Evolutionary conservation across 768 basidiomycete species (phyloP), one percentile per base, ranked within the genome.

Genomic region (Porphyrellus cyaneotinctus): DNA sequence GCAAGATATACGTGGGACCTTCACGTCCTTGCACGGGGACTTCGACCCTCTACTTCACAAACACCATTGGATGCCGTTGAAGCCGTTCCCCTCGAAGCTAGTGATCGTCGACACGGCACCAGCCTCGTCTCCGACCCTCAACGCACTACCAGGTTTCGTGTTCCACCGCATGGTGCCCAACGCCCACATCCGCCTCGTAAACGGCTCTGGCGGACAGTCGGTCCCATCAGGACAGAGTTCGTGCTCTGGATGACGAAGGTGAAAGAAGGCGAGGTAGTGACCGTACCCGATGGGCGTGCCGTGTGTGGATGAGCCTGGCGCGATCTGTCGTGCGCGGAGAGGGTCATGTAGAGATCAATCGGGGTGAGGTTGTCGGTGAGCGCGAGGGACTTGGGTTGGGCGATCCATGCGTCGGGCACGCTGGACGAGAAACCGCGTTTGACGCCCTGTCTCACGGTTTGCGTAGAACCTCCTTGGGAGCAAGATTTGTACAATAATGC

Each of bases 101-200:
- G 61, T 70, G 33, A 88, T 74, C 26, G 68, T 77, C 51, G 79
- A 75, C 14, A 65, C 68, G 14, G 82, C 80, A 3, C 44, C 72
- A 0, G 81, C 82, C 42, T 62, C 74, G 42, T 76, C 72, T 12
- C 87, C 88, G 30, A 84, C 72, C 38, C 74, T 58, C 54, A 91
- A 65, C 1, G 78, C 77, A 32, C 69, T 65, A 28, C 63, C 51
- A 11, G 41, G 37, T 49, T 43, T 68, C 57, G 42, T 28, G 58
- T 82, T 75, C 86, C 86, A 91, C 24, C 68, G 71, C 64, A 90
- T 82, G 59, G 70, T 77, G 4, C 88, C 88, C 20, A 84, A 78
- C 3, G 85, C 87, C 88, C 88, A 91, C 88, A 90, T 91, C n/a
- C 88, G 74, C 51, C 83, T 76, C 24, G 81, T 79, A 69, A 87